A percentile compares a stretch with the other conserved stretches of the same genome.
Conservation (phyloP, 2,329 filamentous ascomycete species). For the Canariomyces notabilis region DNA sequence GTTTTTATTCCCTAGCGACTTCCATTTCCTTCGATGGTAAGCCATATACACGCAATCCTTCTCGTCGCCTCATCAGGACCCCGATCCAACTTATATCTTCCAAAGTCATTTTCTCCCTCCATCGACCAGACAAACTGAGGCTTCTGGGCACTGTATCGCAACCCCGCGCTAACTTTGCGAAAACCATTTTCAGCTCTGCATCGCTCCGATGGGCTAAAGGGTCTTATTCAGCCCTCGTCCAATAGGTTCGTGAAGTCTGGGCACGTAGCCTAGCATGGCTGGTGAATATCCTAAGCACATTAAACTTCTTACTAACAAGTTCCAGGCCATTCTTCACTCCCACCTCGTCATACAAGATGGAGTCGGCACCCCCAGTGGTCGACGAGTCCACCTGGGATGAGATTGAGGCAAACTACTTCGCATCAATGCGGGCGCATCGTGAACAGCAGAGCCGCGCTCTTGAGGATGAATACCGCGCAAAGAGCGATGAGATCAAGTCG, state of each 20-base stretch:
- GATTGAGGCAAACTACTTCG: constrained; percentile 33
- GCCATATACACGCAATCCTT: too few species aligned
- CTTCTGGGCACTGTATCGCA: not conserved
- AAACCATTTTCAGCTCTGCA: not conserved
- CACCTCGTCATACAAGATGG: not conserved
- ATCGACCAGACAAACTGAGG: not conserved
- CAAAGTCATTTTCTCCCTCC: too few species aligned
- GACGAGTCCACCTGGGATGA: constrained; percentile 33
- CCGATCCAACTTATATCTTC: too few species aligned
- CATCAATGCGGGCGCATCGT: constrained; percentile 16
- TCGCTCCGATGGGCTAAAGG: too few species aligned
- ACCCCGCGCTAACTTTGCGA: not conserved
- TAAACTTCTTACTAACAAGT: too few species aligned
- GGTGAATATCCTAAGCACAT: too few species aligned
- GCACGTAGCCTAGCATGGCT: too few species aligned
- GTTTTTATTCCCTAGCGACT: too few species aligned
- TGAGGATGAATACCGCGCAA: constrained; percentile 30
- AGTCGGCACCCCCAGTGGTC: not conserved
- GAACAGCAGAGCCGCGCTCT: constrained; percentile 29
- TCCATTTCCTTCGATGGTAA: too few species aligned
- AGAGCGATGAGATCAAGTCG: constrained; percentile 10
- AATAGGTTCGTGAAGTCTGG: too few species aligned
- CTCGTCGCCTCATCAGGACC: too few species aligned
- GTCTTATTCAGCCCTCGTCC: too few species aligned
- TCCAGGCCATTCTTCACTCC: not conserved